Evolutionary conservation across 768 basidiomycete genomes (phyloP), one percentile per base, ranked within the genome.

Genomic region (Russula compacta): DNA sequence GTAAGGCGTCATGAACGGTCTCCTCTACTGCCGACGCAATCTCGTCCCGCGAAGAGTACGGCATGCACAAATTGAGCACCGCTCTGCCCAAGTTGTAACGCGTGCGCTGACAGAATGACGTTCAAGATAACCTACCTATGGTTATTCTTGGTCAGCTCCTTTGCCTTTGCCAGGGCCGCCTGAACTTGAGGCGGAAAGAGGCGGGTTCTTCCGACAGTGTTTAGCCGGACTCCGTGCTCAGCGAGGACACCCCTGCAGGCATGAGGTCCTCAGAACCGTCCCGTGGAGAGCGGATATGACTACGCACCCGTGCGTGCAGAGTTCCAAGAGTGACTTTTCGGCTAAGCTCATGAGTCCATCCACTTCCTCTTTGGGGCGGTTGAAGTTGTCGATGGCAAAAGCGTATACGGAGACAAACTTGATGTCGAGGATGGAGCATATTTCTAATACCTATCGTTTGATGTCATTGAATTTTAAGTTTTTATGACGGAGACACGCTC

Each of bases 331-430:
- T 64, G 87, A 85, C 15, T 79, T 78, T 70, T 91, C 85, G 0
- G 89, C 88, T 51, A 99, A 72, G n/a, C 75, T 72, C 92, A 99
- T 93, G 67, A 98, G 78, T 2, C 84, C 83, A 29, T 87, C 83
- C 1, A 99, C 92, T 71, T 99, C 97, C 4, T 86, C 86, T 56
- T 81, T 76, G 0, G 87, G 80, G 21, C 97, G 82, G 63, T 90
- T 90, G 76, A 98, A 98, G 74, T 98, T 99, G 68, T 98, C 95
- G 62, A 98, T 93, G 1, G 94, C 83, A 73, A 99, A 99, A n/a
- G 93, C 92, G 68, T 95, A 99, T n/a, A 87, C 90, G 2, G 92
- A 86, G 29, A 98, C 93, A 61, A 88, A 92, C 61, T 76, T 79
- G 51, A 99, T 79, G 12, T 83, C 76, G n/a, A 99, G 79, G 1